Evolutionary conservation across 345 rosid species (phyloP).

Genomic region (Lepidium didymum): DNA sequence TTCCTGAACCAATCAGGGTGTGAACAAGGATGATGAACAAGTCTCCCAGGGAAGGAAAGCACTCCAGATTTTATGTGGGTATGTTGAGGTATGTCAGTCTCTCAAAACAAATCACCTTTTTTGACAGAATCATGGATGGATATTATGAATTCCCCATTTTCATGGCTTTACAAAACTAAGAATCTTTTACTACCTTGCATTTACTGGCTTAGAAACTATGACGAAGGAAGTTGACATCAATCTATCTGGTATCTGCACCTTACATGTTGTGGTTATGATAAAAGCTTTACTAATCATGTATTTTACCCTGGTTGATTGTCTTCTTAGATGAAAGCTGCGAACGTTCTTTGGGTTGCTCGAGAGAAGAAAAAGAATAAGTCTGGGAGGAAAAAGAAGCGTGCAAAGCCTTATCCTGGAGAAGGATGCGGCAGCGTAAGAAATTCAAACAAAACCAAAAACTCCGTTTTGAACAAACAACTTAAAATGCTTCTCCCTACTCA

Average conservation of each 20-base stretch:
- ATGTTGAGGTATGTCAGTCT: slow-evolving; percentile 71
- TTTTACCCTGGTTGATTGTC: neutral
- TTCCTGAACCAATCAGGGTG: slow-evolving; percentile 42
- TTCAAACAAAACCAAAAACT: neutral
- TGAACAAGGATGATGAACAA: slow-evolving; percentile 85
- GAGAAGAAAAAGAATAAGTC: slow-evolving; percentile 91
- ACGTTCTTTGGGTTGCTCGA: slow-evolving; percentile 71
- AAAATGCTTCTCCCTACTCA: neutral
- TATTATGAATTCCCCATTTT: too few species aligned
- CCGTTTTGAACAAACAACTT: neutral
- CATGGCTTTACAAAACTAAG: neutral
- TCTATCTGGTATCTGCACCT: neutral
- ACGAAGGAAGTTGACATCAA: neutral
- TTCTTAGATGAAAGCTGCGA: slow-evolving; percentile 68
- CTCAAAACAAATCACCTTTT: neutral
- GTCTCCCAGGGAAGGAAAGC: slow-evolving; percentile 97
- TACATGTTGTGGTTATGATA: neutral
- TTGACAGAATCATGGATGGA: neutral
- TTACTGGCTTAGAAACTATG: neutral
- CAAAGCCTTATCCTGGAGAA: slow-evolving; percentile 66
- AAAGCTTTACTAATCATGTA: neutral
- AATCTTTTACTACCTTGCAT: neutral
- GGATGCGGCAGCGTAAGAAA: slow-evolving; percentile 96
- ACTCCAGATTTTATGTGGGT: slow-evolving; percentile 93
- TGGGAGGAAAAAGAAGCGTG: slow-evolving; percentile 80